Base-by-base conservation (phyloP, 805 yeast species). In the Sugiyamaella mastotermitis region DNA sequence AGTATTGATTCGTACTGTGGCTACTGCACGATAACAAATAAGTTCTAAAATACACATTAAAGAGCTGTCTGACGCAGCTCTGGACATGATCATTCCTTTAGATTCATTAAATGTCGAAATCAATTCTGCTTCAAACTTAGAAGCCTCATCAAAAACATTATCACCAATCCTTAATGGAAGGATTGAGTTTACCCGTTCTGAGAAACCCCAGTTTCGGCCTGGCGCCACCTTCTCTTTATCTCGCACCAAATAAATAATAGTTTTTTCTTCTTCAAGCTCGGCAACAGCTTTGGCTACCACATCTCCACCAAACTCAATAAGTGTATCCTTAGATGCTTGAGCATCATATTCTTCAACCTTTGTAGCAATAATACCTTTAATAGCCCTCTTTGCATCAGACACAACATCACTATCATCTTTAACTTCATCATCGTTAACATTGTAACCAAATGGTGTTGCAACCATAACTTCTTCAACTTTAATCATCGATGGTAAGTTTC, bases 401-500 rank as follows among this genome's bases (percentile, higher is more conserved):
- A 17, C 35, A 2, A 16, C 25, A 11, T 29, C 21, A 37, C 15
- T 25, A 14, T n/a, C 24, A 3, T 27, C 14, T 3, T 28, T 20
- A 14, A 27, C 3, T n/a, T 13, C 10, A 15, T 34, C 20, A 15
- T 23, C 22, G 29, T 5, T n/a, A 16, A 46, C 42, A 3, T 50
- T 45, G 10, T 51, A 47, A 6, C 66, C 54, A 51, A 74, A 80
- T 0, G 71, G 59, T 1, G 64, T 59, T 74, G 58, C 38, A 2
- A 41, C 26, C 34, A 79, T 57, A 19, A 67, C 60, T 8, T 71
- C 71, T 48, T 83, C 88, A 38, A 82, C 73, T 49, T 80, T 86
- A 38, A 80, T 63, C 80, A 83, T 76, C 1, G 94, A 80, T 20
- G 72, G 67, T 35, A 70, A 73, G 30, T 69, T 77, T 35, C 67